Evolutionary conservation across 23 red algal species (phyloP).

Genomic region (Gracilaria domingensis): DNA sequence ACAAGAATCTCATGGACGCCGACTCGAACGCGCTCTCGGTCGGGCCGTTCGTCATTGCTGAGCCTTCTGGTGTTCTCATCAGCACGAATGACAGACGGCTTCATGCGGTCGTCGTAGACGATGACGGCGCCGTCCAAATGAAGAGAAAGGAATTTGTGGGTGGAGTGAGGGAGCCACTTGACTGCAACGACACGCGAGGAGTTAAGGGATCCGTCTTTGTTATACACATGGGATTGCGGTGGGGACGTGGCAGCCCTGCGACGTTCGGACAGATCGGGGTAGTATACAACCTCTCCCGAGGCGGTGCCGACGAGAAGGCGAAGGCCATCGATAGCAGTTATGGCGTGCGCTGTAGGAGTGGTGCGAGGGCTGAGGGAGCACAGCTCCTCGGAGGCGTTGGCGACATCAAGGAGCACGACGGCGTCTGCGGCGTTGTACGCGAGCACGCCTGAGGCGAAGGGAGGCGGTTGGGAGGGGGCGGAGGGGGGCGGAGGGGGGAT

Average conservation of each 20-base stretch:
- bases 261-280: conserved; percentile 59
- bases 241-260: conserved; percentile 12
- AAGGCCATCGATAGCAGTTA: conserved; percentile 37
- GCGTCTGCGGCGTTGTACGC: conserved; percentile 63
- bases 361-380: conserved; percentile 40
- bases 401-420: conserved; percentile 58
- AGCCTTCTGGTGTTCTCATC: conserved; percentile 33
- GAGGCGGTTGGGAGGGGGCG: background rate
- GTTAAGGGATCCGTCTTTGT: conserved; percentile 74
- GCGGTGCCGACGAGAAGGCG: conserved; percentile 76
- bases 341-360: conserved; percentile 46
- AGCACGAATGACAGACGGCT: conserved; percentile 37
- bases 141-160: conserved; percentile 62
- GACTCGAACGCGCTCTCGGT: conserved; percentile 45
- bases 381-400: conserved; percentile 38
- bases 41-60: conserved; percentile 29
- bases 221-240: conserved; percentile 50
- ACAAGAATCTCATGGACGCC: conserved; percentile 75
- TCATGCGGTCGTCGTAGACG: conserved; percentile 78
- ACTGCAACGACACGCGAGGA: conserved; percentile 77
- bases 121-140: conserved; percentile 81
- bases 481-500: conserved; percentile 25
- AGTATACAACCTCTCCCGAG: conserved; percentile 82
- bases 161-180: conserved; percentile 67
- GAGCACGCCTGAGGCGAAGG: conserved; percentile 52